Base-by-base conservation (phyloP, 805 yeast species). In the Candida namnaoensis region DNA sequence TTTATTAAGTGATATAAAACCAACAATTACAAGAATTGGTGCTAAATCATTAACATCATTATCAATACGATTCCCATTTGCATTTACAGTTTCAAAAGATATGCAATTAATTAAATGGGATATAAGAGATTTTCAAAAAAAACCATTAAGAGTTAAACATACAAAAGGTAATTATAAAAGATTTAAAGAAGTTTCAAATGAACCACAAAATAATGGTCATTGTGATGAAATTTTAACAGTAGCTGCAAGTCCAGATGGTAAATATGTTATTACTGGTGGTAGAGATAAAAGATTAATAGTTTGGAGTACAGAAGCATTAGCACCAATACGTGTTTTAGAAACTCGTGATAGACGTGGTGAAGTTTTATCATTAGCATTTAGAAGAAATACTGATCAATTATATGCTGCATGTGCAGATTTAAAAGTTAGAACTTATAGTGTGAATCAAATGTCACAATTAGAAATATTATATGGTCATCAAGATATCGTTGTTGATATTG, bases 401-500 rank as follows among this genome's bases (percentile, higher is more conserved):
- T 93, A 82, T 57, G 98, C 90, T 24, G 84, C 96, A 1, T 88
- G 96, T 64, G 91, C 88, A 1, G 99, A 93, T 61, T 76, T 88
- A 55, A 82, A 90, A 51, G 82, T 93, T 49, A 77, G 97, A 58
- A 85, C 95, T 0, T 93, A 76, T 60, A 82, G 90, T 47, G 72
- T 90, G 44, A 85, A 80, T 53, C 96, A 88, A 62, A 74, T 82
- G 56, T 81, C 96, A 5, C 95, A 88, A 61, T 71, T 91, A 55
- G 99, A 93, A 66, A 82, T 86, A 5, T 66, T 93, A 37, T 93
- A 87, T 58, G 99, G 99, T 3, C 99, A 93, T 63, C 98, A 93
- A 65, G 99, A 93, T 57, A 68, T 76, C 41, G 90, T 91, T 37
- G 73, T 76, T 36, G 97, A 82, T 55, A 81, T 93, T 41, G 66